Evolutionary conservation across 371 early-diverging fungal species (phyloP).

Genomic region (Scutellospora calospora): DNA sequence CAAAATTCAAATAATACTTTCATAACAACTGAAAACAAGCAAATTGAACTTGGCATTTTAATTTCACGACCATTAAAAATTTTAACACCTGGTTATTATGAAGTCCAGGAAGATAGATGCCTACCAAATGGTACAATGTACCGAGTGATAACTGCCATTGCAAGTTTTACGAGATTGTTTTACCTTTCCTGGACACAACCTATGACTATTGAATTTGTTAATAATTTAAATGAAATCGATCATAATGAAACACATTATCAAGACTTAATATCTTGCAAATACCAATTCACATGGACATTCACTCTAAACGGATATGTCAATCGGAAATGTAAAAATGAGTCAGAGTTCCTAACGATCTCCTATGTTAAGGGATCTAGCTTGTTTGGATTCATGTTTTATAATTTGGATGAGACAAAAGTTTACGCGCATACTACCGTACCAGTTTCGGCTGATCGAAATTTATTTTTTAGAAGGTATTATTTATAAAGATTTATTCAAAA

Average conservation of each 20-base stretch:
- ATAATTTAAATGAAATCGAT: not conserved
- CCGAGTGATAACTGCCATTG: not conserved
- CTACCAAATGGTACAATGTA: not conserved
- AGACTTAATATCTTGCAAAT: not conserved
- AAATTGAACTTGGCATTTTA: not conserved
- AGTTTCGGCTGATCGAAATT: not conserved
- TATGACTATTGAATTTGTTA: not conserved
- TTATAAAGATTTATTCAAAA: too few species aligned
- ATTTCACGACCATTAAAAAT: not conserved
- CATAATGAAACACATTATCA: not conserved
- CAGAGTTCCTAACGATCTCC: not conserved
- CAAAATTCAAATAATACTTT: not conserved
- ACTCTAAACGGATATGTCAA: not conserved
- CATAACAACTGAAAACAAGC: not conserved
- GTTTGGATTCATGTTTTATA: not conserved
- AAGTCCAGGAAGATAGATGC: slow-evolving; percentile 9
- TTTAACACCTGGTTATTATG: not conserved
- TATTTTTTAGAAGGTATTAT: not conserved
- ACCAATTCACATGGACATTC: slow-evolving; percentile 9
- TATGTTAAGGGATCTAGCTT: not conserved
- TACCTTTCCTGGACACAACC: not conserved
- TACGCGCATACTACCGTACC: slow-evolving; percentile 2
- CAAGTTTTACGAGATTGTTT: not conserved
- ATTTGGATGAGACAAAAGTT: not conserved
- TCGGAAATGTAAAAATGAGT: not conserved